Conservation (phyloP, 768 basidiomycete genomes). For the Saitozyma sp. region DNA sequence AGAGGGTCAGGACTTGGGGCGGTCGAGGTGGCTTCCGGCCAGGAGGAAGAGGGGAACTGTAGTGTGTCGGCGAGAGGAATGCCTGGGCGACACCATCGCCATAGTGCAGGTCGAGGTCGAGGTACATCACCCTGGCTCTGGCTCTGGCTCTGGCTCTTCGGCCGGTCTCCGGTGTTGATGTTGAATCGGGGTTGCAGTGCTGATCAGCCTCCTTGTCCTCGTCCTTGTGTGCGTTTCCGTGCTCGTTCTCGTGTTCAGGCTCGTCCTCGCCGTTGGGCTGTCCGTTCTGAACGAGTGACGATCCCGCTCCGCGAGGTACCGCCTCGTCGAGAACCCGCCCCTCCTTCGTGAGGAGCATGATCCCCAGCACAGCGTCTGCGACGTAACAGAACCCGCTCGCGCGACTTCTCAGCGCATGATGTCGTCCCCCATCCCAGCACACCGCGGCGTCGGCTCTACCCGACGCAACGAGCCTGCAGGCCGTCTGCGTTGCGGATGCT, state of each 20-base stretch:
- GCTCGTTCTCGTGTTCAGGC: no score
- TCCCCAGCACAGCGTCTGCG: slow-evolving; percentile 79
- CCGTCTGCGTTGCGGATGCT: slow-evolving; percentile 76
- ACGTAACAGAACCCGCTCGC: slow-evolving; percentile 95
- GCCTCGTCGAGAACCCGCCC: background rate
- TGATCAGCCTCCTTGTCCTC: background rate
- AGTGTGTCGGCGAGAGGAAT: slow-evolving; percentile 36
- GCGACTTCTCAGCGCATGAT: slow-evolving; percentile 74
- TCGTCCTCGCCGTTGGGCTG: no score
- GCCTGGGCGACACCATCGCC: slow-evolving; percentile 84
- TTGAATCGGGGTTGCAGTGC: slow-evolving; percentile 36
- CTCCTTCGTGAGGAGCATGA: slow-evolving; percentile 61
- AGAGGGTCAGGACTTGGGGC: slow-evolving; percentile 62
- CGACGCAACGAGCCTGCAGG: slow-evolving; percentile 60
- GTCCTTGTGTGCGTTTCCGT: background rate
- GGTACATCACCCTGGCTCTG: slow-evolving; percentile 70
- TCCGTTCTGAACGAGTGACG: no score
- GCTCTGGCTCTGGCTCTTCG: no score
- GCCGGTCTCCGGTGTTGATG: no score
- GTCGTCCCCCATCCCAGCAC: slow-evolving; percentile 92
- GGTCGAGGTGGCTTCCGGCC: slow-evolving; percentile 53
- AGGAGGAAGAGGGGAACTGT: slow-evolving; percentile 54
- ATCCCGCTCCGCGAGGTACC: no score
- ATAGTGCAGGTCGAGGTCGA: slow-evolving; percentile 90
- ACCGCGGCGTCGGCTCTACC: slow-evolving; percentile 64